Percentiles rank a stretch among this genome's conserved stretches.
phyloP scores from a whole-genome alignment of 768 basidiomycete species.

The Cystobasidium tubakii region DNA sequence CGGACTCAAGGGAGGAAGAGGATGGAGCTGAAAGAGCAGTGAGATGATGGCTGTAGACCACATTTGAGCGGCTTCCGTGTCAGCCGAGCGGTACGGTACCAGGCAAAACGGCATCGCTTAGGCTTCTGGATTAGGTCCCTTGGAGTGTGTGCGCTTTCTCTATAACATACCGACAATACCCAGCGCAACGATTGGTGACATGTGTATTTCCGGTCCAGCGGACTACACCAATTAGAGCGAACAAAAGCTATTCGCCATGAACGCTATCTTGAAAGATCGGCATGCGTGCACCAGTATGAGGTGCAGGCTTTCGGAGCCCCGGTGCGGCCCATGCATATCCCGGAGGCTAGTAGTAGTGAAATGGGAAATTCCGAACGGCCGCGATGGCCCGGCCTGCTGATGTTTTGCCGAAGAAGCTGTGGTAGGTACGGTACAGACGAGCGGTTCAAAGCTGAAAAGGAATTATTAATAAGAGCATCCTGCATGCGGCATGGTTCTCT shows the following conservation, averaged over 20 bases:
- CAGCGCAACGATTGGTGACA: background rate
- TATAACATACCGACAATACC: background rate
- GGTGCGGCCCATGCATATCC: too few relatives aligned
- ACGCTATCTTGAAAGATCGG: background rate
- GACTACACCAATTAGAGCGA: background rate
- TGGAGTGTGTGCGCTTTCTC: background rate
- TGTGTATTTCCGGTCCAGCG: background rate
- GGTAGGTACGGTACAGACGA: too few relatives aligned
- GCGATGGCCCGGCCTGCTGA: too few relatives aligned
- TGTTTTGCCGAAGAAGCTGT: too few relatives aligned
- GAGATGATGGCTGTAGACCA: background rate
- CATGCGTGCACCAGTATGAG: background rate
- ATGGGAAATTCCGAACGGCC: too few relatives aligned
- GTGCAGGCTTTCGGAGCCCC: too few relatives aligned
- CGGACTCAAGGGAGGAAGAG: background rate
- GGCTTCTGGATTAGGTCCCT: background rate
- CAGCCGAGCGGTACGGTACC: background rate
- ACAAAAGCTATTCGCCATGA: background rate
- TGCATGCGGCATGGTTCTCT: background rate
- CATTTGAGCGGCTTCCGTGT: background rate
- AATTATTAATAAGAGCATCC: background rate
- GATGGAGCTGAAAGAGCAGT: background rate
- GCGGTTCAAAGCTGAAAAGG: too few relatives aligned
- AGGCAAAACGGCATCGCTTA: background rate
- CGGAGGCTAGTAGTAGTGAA: too few relatives aligned